A percentile compares a stretch with the other conserved stretches of the same genome.
Evolutionary conservation across 106 monocot species (phyloP).

Genomic region (Dactylorhiza incarnata): DNA sequence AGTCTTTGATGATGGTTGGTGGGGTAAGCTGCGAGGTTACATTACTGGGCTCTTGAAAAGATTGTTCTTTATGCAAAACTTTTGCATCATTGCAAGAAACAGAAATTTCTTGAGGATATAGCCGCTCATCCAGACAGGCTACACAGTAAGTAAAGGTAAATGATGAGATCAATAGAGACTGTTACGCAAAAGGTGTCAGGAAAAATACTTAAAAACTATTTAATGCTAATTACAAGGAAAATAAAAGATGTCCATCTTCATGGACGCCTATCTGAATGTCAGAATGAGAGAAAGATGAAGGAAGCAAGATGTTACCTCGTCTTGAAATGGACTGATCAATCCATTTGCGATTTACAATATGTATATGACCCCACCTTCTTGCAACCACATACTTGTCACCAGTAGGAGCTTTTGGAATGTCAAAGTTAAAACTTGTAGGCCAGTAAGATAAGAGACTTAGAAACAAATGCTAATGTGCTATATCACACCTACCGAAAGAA

Average conservation of each 20-base stretch:
- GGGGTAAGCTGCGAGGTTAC: conserved; percentile 31
- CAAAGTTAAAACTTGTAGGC: conserved; percentile 35
- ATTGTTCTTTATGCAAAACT: conserved; percentile 39
- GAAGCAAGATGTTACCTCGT: conserved; percentile 37
- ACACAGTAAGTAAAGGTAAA: conserved; percentile 13
- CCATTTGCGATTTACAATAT: conserved; percentile 76
- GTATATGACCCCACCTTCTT: conserved; percentile 80
- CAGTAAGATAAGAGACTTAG: neutral
- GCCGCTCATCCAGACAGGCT: conserved; percentile 78
- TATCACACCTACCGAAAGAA: neutral
- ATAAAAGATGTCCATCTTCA: neutral
- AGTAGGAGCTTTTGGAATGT: conserved; percentile 65
- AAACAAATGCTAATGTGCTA: neutral
- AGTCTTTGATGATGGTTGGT: conserved; percentile 22
- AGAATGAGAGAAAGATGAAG: neutral
- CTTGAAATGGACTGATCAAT: conserved; percentile 62
- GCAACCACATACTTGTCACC: conserved; percentile 94
- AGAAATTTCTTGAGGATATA: conserved; percentile 41
- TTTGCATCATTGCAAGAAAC: conserved; percentile 29
- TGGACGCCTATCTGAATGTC: neutral
- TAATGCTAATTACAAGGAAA: neutral
- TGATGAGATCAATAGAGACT: neutral
- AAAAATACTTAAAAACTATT: neutral
- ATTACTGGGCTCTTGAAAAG: conserved; percentile 34
- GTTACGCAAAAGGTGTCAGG: neutral